phyloP scores from a whole-genome alignment of 2,329 filamentous ascomycete species.

The Penicillium hesseltinei region DNA sequence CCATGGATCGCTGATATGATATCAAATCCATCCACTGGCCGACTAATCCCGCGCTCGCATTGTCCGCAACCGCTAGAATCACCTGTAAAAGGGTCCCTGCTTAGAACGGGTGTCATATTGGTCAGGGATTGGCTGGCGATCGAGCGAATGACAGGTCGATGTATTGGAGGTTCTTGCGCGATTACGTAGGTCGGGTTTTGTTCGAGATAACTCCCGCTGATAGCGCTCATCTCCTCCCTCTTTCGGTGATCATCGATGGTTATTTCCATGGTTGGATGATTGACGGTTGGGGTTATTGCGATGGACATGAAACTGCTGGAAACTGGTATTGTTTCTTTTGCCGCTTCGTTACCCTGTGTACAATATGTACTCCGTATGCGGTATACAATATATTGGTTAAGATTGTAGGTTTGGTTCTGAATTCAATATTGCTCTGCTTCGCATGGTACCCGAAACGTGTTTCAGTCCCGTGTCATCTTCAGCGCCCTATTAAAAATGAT shows the following conservation, averaged over 20 bases:
- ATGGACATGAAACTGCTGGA: background rate
- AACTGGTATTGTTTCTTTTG: background rate
- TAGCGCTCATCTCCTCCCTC: background rate
- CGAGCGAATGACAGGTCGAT: background rate
- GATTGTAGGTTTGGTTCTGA: background rate
- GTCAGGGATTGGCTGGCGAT: background rate
- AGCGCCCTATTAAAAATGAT: background rate
- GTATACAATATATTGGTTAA: background rate
- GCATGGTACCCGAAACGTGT: background rate
- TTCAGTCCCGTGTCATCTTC: background rate
- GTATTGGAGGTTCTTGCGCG: background rate
- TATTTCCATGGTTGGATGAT: background rate
- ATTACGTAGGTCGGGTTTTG: conserved; percentile 7
- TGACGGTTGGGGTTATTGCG: conserved; percentile 1
- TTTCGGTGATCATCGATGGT: background rate
- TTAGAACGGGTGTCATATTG: background rate
- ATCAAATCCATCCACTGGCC: background rate
- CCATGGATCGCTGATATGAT: background rate
- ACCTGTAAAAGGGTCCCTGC: background rate
- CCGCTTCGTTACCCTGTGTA: background rate
- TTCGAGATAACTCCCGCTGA: background rate
- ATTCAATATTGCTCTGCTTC: background rate
- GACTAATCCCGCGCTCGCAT: background rate
- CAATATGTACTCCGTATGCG: background rate
- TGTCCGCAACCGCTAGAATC: background rate